Evolutionary conservation across 2,329 filamentous ascomycete species (phyloP), one percentile per base, ranked within the genome.

Genomic region (Zalaria obscura): DNA sequence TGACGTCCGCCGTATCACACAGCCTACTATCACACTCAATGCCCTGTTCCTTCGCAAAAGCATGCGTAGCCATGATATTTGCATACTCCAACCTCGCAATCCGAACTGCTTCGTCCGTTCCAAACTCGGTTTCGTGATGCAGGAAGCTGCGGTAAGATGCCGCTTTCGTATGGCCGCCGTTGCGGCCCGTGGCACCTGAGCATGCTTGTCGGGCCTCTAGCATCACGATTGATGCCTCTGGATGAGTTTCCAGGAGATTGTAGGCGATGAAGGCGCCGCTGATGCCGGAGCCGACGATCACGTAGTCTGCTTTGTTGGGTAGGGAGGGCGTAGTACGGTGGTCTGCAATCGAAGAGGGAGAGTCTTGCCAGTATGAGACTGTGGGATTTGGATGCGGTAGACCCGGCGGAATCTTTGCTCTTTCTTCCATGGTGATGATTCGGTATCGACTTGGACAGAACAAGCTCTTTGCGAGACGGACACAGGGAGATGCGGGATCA

Each of bases 1-100:
- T 60, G 2, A 78, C 58, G 52, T 80, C 75, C 2, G 76, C 64
- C 0, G 76, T 79, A 25, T 66, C 60, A 48, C 72, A 69, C 6
- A 65, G 52, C 32, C 58, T 51, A 39, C 65, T 68, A 49, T 78
- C 75, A 50, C 72, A 67, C 7, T 59, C 53, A 28, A 76, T 70
- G 4, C 47, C 48, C 42, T 76, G 55, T 11, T 65, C 56, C 4
- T 54, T 52, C 0, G 73, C 71, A 45, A 80, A 69, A 0, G 52
- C 55, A 50, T 79, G 75, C 6, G 75, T 67, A n/a, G 66, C 67
- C 26, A 62, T 56, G 42, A 80, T 73, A 41, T 63, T 65, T 2
- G 52, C 56, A 40, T 59, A 59, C 45, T 66, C 62, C 32, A 67
- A 40, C 9, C 59, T 48, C 3, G 58, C 61, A 28, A 66, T 63